Evolutionary conservation across 208 protist genomes (phyloP), one percentile per base, ranked within the genome.

Genomic region (Wallacemonas collosoma): DNA sequence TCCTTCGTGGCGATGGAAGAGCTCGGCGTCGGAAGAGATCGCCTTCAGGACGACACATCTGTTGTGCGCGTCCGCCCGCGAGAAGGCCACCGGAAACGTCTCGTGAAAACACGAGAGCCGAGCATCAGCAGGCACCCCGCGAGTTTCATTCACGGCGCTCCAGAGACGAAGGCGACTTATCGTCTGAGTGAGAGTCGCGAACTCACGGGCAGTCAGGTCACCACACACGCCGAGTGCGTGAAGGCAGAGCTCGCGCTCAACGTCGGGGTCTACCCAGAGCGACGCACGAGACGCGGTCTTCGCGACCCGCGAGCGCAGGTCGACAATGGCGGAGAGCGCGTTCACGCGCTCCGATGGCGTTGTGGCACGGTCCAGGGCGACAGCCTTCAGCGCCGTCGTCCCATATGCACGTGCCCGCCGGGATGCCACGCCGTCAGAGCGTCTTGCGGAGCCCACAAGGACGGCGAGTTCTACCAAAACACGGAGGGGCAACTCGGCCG

Each of bases 1-100:
- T 6, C 63, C 41, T 62, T 92, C 88, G 67, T 87, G 88, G 17
- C 64, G 61, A 40, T 41, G 68, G 35, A 94, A 85, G 2, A 93
- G 55, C 1, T 60, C 36, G 2, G 69, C 40, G 47, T 88, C 82
- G 38, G 73, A 75, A 0, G 85, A 78, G 47, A 94, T 44, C 7
- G 93, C 93, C 65, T 87, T 89, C 39, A 94, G 79, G 26, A 88
- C 63, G 48, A 95, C 86, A 57, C 88, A 95, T 54, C 89, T 86
- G 65, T 79, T 95, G 80, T 97, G 89, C 7, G 88, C 83, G 65
- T 97, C 90, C 6, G 88, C 88, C 11, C 80, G 67, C n/a, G 58
- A 63, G 55, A 82, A 92, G 1, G 56, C 66, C 0, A 58, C 36
- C 12, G 54, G 68, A 58, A 90, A 83, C 35, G 54, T 5, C 15